Conservation (phyloP, 495 filamentous ascomycete species). For the Jackrogersella multiformis region DNA sequence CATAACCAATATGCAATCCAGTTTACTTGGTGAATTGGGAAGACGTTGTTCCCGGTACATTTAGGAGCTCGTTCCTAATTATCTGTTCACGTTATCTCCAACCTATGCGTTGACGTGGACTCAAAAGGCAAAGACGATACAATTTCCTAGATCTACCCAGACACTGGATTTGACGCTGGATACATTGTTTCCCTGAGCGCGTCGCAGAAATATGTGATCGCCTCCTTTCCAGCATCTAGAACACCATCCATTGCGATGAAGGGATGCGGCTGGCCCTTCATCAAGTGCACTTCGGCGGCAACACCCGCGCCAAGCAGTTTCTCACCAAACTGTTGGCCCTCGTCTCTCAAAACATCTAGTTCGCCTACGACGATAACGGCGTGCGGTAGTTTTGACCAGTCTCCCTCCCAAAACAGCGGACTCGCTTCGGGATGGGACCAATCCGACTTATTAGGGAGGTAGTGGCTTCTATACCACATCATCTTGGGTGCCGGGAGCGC, state of each 20-base stretch:
- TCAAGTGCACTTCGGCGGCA: slow-evolving; percentile 60
- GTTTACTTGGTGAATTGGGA: background rate
- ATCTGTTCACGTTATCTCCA: background rate
- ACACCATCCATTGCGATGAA: slow-evolving; percentile 69
- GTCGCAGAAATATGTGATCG: slow-evolving; percentile 65
- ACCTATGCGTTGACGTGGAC: too few relatives aligned
- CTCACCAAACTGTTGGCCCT: slow-evolving; percentile 63
- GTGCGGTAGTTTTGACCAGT: slow-evolving; percentile 59
- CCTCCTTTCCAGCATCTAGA: slow-evolving; percentile 61
- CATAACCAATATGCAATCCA: background rate
- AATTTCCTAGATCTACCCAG: background rate
- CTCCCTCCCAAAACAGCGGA: slow-evolving; percentile 60
- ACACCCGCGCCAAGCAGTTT: slow-evolving; percentile 60
- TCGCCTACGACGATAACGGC: slow-evolving; percentile 66
- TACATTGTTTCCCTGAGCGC: slow-evolving; percentile 46
- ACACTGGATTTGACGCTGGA: background rate
- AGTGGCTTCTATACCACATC: slow-evolving; percentile 67
- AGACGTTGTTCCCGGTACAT: background rate
- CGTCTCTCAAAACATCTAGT: slow-evolving; percentile 63
- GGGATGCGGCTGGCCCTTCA: slow-evolving; percentile 70
- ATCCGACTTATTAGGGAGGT: slow-evolving; percentile 58
- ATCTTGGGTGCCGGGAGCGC: slow-evolving; percentile 65
- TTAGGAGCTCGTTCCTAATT: background rate
- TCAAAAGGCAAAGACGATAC: background rate
- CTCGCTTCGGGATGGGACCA: slow-evolving; percentile 63